Evolutionary conservation across 1,139 yeast species (phyloP).

Genomic region (Geotrichum fermentans): DNA sequence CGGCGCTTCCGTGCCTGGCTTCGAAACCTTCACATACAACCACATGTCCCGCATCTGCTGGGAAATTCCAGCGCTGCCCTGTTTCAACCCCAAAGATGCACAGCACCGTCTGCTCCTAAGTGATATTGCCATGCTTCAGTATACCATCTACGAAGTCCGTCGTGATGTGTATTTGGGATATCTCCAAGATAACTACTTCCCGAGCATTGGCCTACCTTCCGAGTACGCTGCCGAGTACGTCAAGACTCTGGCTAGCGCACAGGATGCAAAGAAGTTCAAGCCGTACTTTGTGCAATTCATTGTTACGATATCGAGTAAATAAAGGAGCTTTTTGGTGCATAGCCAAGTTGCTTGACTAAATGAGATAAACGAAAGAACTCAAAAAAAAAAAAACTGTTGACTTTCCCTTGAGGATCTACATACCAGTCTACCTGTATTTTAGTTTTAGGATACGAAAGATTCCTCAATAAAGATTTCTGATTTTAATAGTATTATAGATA

Average conservation of each 20-base stretch:
- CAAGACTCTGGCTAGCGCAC: slow-evolving; percentile 24
- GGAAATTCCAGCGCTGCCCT: slow-evolving; percentile 73
- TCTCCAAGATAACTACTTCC: slow-evolving; percentile 30
- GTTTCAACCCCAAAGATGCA: slow-evolving; percentile 69
- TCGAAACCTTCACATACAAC: slow-evolving; percentile 60
- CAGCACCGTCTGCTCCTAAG: slow-evolving; percentile 68
- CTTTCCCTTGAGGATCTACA: no score
- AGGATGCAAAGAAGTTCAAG: slow-evolving; percentile 32
- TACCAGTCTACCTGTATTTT: no score
- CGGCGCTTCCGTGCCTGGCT: slow-evolving; percentile 59
- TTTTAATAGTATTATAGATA: no score
- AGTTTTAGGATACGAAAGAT: no score
- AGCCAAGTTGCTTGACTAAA: background rate
- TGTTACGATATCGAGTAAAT: background rate
- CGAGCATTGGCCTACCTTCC: slow-evolving; percentile 33
- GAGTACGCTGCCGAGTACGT: slow-evolving; percentile 30
- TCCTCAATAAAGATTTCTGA: no score
- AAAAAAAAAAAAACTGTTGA: no score
- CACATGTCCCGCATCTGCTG: slow-evolving; percentile 65
- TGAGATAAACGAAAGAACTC: no score
- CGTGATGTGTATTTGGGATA: slow-evolving; percentile 32
- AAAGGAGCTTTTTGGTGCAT: no score
- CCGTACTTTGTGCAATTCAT: slow-evolving; percentile 27
- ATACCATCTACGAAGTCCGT: slow-evolving; percentile 47
- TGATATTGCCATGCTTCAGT: slow-evolving; percentile 69